These are phyloP conservation scores for Trifolium fragiferum DNA, from an alignment of 306 rosid species.

Conservation along the genomic window DNA sequence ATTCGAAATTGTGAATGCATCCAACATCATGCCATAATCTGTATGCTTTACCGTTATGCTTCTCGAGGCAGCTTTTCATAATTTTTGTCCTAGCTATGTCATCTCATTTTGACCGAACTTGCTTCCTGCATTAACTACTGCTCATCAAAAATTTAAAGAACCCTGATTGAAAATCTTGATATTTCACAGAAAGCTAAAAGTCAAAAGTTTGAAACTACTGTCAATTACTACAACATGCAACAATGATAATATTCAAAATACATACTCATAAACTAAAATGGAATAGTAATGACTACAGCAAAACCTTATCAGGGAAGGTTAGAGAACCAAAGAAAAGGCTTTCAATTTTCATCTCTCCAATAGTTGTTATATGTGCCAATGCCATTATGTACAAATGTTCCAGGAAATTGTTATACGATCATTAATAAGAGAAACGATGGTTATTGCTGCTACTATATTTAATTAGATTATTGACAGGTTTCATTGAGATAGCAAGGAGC, in stretches of 20 bases:
- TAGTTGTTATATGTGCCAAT: too few species aligned
- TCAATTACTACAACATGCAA: conserved; percentile 8
- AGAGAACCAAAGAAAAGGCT: too few species aligned
- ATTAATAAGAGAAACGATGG: conserved; percentile 37
- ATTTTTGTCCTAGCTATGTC: conserved; percentile 21
- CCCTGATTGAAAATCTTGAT: conserved; percentile 22
- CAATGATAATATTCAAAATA: background rate
- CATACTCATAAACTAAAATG: background rate
- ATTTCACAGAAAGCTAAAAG: conserved; percentile 17
- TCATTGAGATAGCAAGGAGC: conserved; percentile 11
- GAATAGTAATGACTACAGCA: background rate
- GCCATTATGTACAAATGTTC: too few species aligned
- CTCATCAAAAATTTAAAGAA: conserved; percentile 25
- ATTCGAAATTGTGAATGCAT: conserved; percentile 37
- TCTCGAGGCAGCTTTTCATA: conserved; percentile 37
- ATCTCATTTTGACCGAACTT: conserved; percentile 1
- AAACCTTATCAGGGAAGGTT: too few species aligned
- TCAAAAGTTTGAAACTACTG: conserved; percentile 13
- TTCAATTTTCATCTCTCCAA: too few species aligned
- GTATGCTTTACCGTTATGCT: conserved; percentile 19
- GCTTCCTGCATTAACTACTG: conserved; percentile 34
- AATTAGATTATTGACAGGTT: conserved; percentile 25
- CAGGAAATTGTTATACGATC: too few species aligned
- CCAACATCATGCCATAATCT: conserved; percentile 31
- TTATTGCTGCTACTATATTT: background rate